These are phyloP conservation scores for Mortierella sp. DNA, from an alignment of 371 early-diverging fungal genomes.

Conservation along the genomic window DNA sequence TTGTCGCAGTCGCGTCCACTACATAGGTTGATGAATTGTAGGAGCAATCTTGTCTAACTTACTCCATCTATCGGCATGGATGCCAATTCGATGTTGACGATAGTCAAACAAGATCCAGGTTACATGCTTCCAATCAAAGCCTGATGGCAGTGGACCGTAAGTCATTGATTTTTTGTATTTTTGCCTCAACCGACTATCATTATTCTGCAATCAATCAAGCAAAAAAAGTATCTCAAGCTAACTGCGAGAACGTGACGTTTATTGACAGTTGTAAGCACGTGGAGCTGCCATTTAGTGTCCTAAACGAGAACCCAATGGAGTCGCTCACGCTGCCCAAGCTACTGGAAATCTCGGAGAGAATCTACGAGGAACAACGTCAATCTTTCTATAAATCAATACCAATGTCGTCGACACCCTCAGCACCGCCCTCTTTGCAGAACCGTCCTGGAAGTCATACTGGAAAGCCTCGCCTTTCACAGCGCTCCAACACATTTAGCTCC, in stretches of 20 bases:
- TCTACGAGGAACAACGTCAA: conserved; percentile 63
- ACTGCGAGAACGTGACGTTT: no score
- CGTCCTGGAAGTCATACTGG: not conserved
- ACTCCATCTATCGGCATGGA: not conserved
- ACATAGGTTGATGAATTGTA: not conserved
- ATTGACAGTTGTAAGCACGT: conserved; percentile 44
- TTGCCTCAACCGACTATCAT: not conserved
- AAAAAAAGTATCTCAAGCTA: no score
- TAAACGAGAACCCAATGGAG: conserved; percentile 47
- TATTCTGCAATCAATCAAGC: no score
- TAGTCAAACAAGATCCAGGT: conserved; percentile 65
- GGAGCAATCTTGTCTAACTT: not conserved
- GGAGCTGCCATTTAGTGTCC: conserved; percentile 58
- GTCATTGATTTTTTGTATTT: not conserved
- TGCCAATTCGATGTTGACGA: not conserved
- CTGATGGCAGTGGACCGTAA: conserved; percentile 33
- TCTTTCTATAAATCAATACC: conserved; percentile 53
- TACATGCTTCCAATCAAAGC: conserved; percentile 64
- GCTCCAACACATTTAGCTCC: conserved; percentile 15
- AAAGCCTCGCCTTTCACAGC: conserved; percentile 9
- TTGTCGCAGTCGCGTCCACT: not conserved
- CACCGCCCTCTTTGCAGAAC: not conserved
- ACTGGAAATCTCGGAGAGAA: conserved; percentile 56
- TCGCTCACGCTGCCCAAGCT: conserved; percentile 54
- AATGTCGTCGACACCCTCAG: conserved; percentile 7